These are phyloP conservation scores for Colletotrichum sp. DNA, from an alignment of 2,329 filamentous ascomycete genomes.

Conservation along the genomic window DNA sequence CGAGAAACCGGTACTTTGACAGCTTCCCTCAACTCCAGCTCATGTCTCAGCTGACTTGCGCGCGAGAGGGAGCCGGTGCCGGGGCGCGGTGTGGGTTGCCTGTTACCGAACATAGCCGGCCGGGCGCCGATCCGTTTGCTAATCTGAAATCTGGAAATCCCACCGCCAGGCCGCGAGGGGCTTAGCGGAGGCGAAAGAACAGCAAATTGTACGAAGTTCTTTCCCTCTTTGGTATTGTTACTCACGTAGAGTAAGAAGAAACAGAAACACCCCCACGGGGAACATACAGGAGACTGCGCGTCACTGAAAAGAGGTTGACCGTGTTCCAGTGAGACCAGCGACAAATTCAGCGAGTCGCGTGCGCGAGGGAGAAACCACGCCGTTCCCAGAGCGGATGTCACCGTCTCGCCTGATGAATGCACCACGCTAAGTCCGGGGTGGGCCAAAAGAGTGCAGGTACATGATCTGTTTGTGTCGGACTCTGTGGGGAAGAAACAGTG, in stretches of 20 bases:
- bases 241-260: not conserved
- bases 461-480: constrained; percentile 6
- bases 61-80: not conserved
- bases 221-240: not conserved
- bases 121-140: not conserved
- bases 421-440: not conserved
- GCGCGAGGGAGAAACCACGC: not conserved
- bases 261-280: not conserved
- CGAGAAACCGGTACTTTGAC: not conserved
- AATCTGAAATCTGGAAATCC: not conserved
- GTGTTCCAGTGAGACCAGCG: not conserved
- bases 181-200: not conserved
- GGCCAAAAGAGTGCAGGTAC: not conserved
- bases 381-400: constrained; percentile 13
- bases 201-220: not conserved
- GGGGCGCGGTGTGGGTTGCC: not conserved
- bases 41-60: not conserved
- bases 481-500: constrained; percentile 17
- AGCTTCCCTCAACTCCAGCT: not conserved
- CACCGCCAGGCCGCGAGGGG: not conserved
- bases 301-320: not conserved
- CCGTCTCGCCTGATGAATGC: constrained; percentile 13
- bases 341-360: constrained; percentile 15
- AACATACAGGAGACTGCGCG: not conserved
- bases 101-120: constrained; percentile 15